A percentile compares a stretch with the other conserved stretches of the same genome.
phyloP scores from a whole-genome alignment of 495 filamentous ascomycete species.

The Penicillium paxilli region DNA sequence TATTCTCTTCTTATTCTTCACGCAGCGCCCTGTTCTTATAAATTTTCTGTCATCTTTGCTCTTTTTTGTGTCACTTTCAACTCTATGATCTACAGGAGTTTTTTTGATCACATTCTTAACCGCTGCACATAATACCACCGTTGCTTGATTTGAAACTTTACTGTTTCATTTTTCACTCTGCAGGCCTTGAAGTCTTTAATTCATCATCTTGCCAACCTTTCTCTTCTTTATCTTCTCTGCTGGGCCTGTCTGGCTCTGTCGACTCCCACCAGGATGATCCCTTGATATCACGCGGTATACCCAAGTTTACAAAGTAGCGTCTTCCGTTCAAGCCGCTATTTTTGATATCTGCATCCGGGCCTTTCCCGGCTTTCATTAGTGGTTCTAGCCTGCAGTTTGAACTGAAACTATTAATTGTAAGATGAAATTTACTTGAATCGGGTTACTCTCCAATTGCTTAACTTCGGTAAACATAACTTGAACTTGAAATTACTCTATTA shows the following conservation, averaged over 20 bases:
- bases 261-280: too few relatives aligned
- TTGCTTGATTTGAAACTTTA: slow-evolving; percentile 12
- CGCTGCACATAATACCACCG: slow-evolving; percentile 30
- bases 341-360: slow-evolving; percentile 15
- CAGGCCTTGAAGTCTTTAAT: slow-evolving; percentile 23
- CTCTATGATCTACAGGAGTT: slow-evolving; percentile 15
- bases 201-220: too few relatives aligned
- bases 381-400: slow-evolving; percentile 12
- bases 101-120: slow-evolving; percentile 9
- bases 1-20: slow-evolving; percentile 7
- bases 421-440: neutral
- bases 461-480: too few relatives aligned
- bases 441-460: neutral
- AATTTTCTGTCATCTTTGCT: slow-evolving; percentile 7
- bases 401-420: slow-evolving; percentile 17
- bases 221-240: neutral
- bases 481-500: too few relatives aligned
- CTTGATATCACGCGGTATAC: too few relatives aligned
- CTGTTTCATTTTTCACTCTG: slow-evolving; percentile 5
- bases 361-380: slow-evolving; percentile 4
- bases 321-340: neutral
- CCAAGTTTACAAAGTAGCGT: too few relatives aligned
- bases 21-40: slow-evolving; percentile 15
- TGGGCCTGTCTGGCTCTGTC: too few relatives aligned
- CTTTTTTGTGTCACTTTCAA: slow-evolving; percentile 8